Evolutionary conservation across 805 yeast genomes (phyloP), one percentile per base, ranked within the genome.

Genomic region (Candida bentonensis): DNA sequence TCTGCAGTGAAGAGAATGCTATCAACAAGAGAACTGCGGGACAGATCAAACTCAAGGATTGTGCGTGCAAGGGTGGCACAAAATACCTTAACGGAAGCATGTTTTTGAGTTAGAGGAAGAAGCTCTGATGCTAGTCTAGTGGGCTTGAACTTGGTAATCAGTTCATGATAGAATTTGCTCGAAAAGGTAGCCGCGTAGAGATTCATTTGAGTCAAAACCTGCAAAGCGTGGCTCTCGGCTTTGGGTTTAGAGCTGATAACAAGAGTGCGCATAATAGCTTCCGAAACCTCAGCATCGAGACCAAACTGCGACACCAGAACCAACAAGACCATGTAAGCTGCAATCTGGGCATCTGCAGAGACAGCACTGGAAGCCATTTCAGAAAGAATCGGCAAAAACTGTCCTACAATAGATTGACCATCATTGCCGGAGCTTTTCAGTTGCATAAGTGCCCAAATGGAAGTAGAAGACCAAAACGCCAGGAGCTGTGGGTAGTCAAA

Each of bases 321-420:
- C 0, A 89, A 74, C 21, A 89, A 58, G 13, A 87, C 68, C 41
- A 95, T 82, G 59, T 84, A 89, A 1, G 89, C 86, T 17, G 95
- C 80, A 47, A 85, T 71, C 59, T 83, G 92, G 42, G 79, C 70
- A 17, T 30, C 36, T 54, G 85, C 94, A 30, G 65, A 61, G 5
- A 52, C 51, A 28, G 51, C 46, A 21, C 47, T 48, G 25, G 51
- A 47, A 2, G 56, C 42, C 2, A 56, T 48, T 25, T 49, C 52
- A n/a, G 69, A 56, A 3, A 66, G 44, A 20, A 46, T 48, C 2
- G 67, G 66, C 26, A 67, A 50, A 15, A 61, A 42, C 22, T 51
- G 39, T 28, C 59, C 67, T 7, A 66, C 55, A 49, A 62, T 59
- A 55, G 63, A 52, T 30, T 59, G 58, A 26, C 55, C 54, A 15